Conservation (phyloP, 2,329 filamentous ascomycete genomes). For the Monilinia vaccinii-corymbosi region DNA sequence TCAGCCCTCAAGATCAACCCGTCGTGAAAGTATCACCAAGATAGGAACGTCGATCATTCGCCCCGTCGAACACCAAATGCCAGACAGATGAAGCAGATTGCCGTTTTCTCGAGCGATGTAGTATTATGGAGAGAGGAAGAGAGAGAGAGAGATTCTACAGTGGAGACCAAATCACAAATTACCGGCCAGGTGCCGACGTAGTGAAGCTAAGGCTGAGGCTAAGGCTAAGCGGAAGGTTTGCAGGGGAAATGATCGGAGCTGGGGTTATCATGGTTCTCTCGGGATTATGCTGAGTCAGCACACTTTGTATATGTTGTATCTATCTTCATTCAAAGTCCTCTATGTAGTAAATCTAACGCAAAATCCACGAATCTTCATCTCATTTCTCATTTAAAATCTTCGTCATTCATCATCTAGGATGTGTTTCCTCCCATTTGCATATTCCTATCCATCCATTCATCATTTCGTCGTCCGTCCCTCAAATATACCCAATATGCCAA, state of each 20-base stretch:
- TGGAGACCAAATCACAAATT: not conserved
- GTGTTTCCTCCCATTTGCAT: not conserved
- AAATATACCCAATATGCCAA: not conserved
- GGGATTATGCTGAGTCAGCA: too few species aligned
- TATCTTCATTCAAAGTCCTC: not conserved
- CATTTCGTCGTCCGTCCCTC: not conserved
- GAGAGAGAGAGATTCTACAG: too few species aligned
- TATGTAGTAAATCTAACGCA: not conserved
- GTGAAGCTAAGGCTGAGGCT: too few species aligned
- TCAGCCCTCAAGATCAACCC: not conserved
- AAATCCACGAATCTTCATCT: not conserved
- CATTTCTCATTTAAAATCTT: not conserved
- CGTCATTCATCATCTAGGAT: not conserved
- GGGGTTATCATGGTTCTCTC: too few species aligned
- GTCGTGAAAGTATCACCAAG: not conserved
- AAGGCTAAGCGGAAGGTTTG: too few species aligned
- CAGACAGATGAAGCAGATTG: constrained; percentile 1
- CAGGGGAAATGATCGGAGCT: too few species aligned
- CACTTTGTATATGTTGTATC: too few species aligned
- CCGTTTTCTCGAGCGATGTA: not conserved
- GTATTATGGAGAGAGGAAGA: too few species aligned
- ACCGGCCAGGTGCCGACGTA: not conserved
- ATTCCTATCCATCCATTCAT: not conserved
- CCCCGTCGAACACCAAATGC: not conserved
- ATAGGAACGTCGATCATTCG: not conserved